These are phyloP conservation scores for Monarda citriodora DNA, from an alignment of 305 asterid species.

Conservation along the genomic window DNA sequence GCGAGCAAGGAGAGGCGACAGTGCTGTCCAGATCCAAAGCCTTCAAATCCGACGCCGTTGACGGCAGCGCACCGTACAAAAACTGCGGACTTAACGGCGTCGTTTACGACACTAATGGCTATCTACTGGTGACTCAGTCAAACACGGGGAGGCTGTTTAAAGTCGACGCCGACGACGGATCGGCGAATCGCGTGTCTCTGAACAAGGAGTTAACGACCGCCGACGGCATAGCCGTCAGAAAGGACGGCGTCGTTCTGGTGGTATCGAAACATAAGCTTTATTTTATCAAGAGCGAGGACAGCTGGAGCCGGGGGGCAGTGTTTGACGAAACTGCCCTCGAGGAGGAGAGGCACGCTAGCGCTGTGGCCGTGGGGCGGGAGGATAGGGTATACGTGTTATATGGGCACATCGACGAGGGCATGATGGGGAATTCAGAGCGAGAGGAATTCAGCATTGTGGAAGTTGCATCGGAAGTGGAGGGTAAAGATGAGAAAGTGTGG, in stretches of 20 bases:
- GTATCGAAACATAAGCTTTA: conserved; percentile 55
- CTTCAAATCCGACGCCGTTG: conserved; percentile 41
- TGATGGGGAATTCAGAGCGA: conserved; percentile 41
- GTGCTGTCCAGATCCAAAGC: conserved; percentile 47
- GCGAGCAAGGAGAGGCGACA: conserved; percentile 51
- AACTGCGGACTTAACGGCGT: conserved; percentile 69
- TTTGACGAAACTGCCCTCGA: conserved; percentile 91
- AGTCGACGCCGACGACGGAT: conserved; percentile 67
- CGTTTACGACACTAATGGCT: conserved; percentile 62
- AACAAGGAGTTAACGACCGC: conserved; percentile 57
- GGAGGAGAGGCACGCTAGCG: conserved; percentile 58
- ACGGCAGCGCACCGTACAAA: conserved; percentile 22
- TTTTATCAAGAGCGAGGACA: conserved; percentile 61
- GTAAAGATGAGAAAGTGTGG: conserved; percentile 70
- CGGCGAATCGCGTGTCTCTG: conserved; percentile 50
- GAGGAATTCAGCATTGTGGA: conserved; percentile 64
- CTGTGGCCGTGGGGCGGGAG: conserved; percentile 66
- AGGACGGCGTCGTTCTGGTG: conserved; percentile 72
- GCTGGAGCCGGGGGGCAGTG: conserved; percentile 80
- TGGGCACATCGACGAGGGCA: conserved; percentile 68
- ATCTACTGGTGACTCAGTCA: conserved; percentile 65
- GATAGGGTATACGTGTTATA: conserved; percentile 80
- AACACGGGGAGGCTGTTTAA: conserved; percentile 69
- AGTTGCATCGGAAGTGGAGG: conserved; percentile 53
- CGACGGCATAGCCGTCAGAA: conserved; percentile 63